Evolutionary conservation across 176 grass and related monocot genomes (phyloP).

Genomic region (Tillandsia fasciculata): DNA sequence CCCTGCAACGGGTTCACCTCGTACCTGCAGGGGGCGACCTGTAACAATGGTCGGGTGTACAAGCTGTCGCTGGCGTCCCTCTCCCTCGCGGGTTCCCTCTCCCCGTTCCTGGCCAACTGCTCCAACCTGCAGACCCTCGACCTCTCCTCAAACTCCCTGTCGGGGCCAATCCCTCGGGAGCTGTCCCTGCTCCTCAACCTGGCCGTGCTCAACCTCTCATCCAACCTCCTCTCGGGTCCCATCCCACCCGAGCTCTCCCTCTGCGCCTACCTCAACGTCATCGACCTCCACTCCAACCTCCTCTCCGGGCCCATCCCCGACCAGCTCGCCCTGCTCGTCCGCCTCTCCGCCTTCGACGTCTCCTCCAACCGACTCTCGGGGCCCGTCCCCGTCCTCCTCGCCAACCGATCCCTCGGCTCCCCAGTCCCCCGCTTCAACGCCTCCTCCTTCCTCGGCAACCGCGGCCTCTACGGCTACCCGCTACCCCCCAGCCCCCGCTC

Average conservation of each 20-base stretch:
- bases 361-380: constrained; percentile 56
- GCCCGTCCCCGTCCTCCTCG: constrained; percentile 47
- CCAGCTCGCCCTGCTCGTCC: constrained; percentile 49
- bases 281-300: constrained; percentile 67
- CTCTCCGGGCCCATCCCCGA: constrained; percentile 58
- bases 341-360: constrained; percentile 62
- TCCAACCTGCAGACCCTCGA: constrained; percentile 77
- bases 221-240: constrained; percentile 37
- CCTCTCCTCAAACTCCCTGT: constrained; percentile 55
- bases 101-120: constrained; percentile 60
- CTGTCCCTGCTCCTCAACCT: constrained; percentile 61
- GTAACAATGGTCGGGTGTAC: constrained; percentile 77
- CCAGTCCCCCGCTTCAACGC: constrained; percentile 47
- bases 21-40: constrained; percentile 51
- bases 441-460: constrained; percentile 56
- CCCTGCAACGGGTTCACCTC: constrained; percentile 61
- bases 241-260: constrained; percentile 50
- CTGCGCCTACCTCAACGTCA: constrained; percentile 78
- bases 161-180: constrained; percentile 33
- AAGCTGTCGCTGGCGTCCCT: constrained; percentile 47
- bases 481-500: constrained; percentile 31
- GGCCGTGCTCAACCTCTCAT: constrained; percentile 70
- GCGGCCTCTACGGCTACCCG: constrained; percentile 65
- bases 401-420: constrained; percentile 31
- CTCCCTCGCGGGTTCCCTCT: constrained; percentile 39